Percentiles rank a stretch among this genome's conserved stretches.
Evolutionary conservation across 805 yeast genomes (phyloP).

Genomic region (Kuraishia ogatae): DNA sequence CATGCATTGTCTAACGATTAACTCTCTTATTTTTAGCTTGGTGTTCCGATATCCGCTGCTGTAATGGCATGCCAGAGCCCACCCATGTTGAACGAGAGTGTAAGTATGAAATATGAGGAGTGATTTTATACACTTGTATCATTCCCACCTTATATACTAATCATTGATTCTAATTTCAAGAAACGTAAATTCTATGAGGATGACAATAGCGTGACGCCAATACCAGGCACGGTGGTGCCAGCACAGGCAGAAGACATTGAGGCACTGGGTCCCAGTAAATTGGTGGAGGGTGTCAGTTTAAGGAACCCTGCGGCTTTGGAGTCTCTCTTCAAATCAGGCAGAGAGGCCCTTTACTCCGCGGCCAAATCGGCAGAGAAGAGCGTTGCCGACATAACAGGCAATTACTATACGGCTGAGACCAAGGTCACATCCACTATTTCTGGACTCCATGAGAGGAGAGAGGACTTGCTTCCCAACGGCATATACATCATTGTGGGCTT

Average conservation of each 20-base stretch:
- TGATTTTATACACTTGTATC: background rate
- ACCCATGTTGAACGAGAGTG: conserved; percentile 1
- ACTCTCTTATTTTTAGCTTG: background rate
- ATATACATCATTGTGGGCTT: conserved; percentile 62
- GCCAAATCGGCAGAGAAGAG: conserved; percentile 26
- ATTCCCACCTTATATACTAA: background rate
- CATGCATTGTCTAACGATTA: background rate
- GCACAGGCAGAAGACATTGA: conserved; percentile 33
- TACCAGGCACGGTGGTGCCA: conserved; percentile 41
- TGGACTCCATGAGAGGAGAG: conserved; percentile 52
- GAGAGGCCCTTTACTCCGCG: conserved; percentile 31
- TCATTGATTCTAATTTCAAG: background rate
- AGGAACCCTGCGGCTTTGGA: conserved; percentile 45
- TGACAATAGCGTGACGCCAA: conserved; percentile 33
- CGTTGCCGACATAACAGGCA: conserved; percentile 37
- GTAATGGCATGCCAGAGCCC: background rate
- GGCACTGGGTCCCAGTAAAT: conserved; percentile 34
- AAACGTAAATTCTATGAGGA: conserved; percentile 42
- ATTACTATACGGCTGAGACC: conserved; percentile 53
- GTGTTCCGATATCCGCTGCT: background rate
- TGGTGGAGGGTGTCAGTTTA: conserved; percentile 49
- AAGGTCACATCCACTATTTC: conserved; percentile 55
- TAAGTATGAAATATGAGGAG: background rate
- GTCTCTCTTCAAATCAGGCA: conserved; percentile 33
- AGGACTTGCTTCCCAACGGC: conserved; percentile 64